phyloP scores from a whole-genome alignment of 768 basidiomycete species.

The Rhizopogon roseolus region DNA sequence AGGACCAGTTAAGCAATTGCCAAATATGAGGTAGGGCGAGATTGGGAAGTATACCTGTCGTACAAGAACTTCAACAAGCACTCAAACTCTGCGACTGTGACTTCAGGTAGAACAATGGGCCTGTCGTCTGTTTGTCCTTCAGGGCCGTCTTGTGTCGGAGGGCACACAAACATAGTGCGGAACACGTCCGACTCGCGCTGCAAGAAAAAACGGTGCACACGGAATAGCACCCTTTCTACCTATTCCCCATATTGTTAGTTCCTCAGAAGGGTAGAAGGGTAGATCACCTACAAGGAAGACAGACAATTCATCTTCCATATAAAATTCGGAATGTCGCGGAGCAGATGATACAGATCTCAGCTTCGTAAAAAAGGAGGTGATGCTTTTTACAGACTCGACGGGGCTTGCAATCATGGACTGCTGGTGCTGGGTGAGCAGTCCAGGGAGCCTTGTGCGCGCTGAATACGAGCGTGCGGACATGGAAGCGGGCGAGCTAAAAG shows the following conservation, averaged over 20 bases:
- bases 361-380: slow-evolving; percentile 3
- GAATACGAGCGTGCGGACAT: neutral
- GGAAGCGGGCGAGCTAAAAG: neutral
- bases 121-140: slow-evolving; percentile 30
- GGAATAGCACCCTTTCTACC: slow-evolving; percentile 35
- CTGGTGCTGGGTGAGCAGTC: neutral
- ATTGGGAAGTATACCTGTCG: slow-evolving; percentile 24
- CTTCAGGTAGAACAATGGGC: slow-evolving; percentile 29
- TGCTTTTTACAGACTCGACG: slow-evolving; percentile 3
- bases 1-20: neutral
- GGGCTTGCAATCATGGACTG: neutral
- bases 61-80: slow-evolving; percentile 36
- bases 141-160: slow-evolving; percentile 13
- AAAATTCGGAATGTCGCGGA: slow-evolving; percentile 12
- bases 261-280: neutral
- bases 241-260: slow-evolving; percentile 5
- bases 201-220: slow-evolving; percentile 36
- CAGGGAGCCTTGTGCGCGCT: neutral
- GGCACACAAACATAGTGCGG: slow-evolving; percentile 30
- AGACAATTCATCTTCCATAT: slow-evolving; percentile 15
- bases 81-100: slow-evolving; percentile 31
- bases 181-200: slow-evolving; percentile 35
- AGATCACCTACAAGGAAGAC: slow-evolving; percentile 13
- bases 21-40: neutral
- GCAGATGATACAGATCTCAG: neutral